A percentile compares a stretch with the other conserved stretches of the same genome.
Conservation (phyloP, 2,329 filamentous ascomycete species). For the Helotiales sp. region DNA sequence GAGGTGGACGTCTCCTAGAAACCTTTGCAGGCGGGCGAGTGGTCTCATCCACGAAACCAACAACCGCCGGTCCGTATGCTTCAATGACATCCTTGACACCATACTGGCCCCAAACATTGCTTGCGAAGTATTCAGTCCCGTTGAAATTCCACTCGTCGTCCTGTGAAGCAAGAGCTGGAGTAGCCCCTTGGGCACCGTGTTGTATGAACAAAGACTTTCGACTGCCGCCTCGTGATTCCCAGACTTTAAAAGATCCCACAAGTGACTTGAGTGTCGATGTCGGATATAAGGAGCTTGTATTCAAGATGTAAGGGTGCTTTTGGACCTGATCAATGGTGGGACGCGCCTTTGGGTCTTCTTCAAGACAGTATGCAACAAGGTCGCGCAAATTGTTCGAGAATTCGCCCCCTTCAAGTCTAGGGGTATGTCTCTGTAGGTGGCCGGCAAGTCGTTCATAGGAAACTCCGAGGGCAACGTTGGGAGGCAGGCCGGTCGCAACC, state of each 20-base stretch:
- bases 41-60: constrained; percentile 56
- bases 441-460: constrained; percentile 54
- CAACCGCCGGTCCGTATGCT: constrained; percentile 61
- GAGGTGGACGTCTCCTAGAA: constrained; percentile 57
- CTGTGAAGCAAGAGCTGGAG: constrained; percentile 49
- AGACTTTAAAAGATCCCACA: constrained; percentile 73
- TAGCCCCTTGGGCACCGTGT: constrained; percentile 57
- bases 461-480: constrained; percentile 64
- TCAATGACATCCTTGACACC: constrained; percentile 65
- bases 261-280: constrained; percentile 66
- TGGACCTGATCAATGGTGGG: constrained; percentile 74
- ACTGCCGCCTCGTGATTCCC: constrained; percentile 76
- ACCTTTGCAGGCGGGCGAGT: constrained; percentile 54
- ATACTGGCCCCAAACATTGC: constrained; percentile 56
- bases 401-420: constrained; percentile 71
- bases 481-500: constrained; percentile 78
- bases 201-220: constrained; percentile 67
- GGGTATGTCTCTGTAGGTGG: constrained; percentile 64
- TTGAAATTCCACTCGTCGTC: constrained; percentile 72
- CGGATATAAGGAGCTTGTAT: constrained; percentile 67
- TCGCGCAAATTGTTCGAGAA: constrained; percentile 73
- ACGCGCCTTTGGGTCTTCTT: constrained; percentile 69
- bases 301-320: constrained; percentile 69
- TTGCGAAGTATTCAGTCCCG: constrained; percentile 68
- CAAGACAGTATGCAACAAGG: constrained; percentile 74